These are phyloP conservation scores for Trichoderma afroharzianum DNA, from an alignment of 2,329 filamentous ascomycete genomes.

Conservation along the genomic window DNA sequence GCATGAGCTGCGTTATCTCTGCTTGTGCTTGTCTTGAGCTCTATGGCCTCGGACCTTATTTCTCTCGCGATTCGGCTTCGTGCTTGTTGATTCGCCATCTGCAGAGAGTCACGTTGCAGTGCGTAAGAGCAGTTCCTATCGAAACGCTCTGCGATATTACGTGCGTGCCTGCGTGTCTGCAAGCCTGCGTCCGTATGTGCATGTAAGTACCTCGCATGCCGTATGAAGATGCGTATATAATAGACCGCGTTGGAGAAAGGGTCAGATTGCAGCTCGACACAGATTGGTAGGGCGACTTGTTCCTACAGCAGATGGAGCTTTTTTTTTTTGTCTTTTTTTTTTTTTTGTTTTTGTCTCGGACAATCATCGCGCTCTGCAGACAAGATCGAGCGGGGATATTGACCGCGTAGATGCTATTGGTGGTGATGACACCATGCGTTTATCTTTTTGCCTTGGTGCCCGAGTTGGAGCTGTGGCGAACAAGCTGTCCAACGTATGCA, in stretches of 20 bases:
- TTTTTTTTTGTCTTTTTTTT: not conserved
- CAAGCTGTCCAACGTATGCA: not conserved
- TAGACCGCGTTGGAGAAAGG: not conserved
- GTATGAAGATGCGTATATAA: not conserved
- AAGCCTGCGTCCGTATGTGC: slow-evolving; percentile 8
- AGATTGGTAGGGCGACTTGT: not conserved
- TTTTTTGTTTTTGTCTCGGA: not conserved
- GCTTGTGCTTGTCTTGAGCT: not conserved
- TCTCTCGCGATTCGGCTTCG: not conserved
- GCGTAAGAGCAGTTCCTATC: not conserved
- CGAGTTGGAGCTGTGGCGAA: not conserved
- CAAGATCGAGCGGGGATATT: not conserved
- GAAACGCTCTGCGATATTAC: not conserved
- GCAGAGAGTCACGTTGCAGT: not conserved
- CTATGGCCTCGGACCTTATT: not conserved
- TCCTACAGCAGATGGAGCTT: not conserved
- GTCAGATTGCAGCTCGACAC: not conserved
- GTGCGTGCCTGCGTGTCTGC: slow-evolving; percentile 6
- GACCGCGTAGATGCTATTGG: not conserved
- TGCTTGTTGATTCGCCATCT: not conserved
- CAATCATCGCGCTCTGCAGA: not conserved
- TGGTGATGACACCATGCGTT: not conserved
- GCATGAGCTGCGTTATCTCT: not conserved
- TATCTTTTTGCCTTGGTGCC: not conserved
- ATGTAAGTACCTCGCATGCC: not conserved